A percentile compares a stretch with the other conserved stretches of the same genome.
phyloP scores from a whole-genome alignment of 2,329 filamentous ascomycete species.

The Zasmidium cellare region DNA sequence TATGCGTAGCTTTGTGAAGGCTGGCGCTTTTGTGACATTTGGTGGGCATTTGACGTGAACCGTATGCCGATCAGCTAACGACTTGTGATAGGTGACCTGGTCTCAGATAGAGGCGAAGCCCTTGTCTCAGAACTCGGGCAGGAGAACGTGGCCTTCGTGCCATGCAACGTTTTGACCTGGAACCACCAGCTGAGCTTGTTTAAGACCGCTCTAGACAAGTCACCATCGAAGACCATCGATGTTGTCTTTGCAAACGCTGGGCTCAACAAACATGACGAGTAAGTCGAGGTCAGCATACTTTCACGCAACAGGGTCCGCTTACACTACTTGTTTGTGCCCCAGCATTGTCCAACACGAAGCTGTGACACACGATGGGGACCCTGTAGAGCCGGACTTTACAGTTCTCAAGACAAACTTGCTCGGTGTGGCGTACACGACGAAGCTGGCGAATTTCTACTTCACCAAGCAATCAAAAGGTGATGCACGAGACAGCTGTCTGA shows the following conservation, averaged over 20 bases:
- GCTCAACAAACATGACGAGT: conserved; percentile 23
- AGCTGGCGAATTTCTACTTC: conserved; percentile 43
- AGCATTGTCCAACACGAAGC: conserved; percentile 3
- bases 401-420: conserved; percentile 27
- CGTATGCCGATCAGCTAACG: not conserved
- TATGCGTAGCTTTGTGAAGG: conserved; percentile 32
- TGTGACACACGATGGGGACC: conserved; percentile 20
- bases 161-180: conserved; percentile 33
- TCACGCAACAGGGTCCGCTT: conserved; percentile 49
- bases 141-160: conserved; percentile 31
- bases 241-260: conserved; percentile 34
- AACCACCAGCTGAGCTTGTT: conserved; percentile 32
- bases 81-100: conserved; percentile 23
- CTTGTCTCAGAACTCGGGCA: conserved; percentile 34
- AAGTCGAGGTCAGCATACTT: conserved; percentile 36
- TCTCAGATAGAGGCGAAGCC: conserved; percentile 27
- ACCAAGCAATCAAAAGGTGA: conserved; percentile 34
- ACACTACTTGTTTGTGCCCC: conserved; percentile 37
- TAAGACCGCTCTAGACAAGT: conserved; percentile 24
- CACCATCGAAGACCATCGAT: conserved; percentile 27
- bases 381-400: conserved; percentile 27
- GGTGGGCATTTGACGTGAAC: conserved; percentile 20
- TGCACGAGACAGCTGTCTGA: conserved; percentile 48
- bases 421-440: conserved; percentile 29
- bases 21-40: conserved; percentile 38